Evolutionary conservation across 176 grass and related monocot species (phyloP).

Genomic region (Ensete ventricosum): DNA sequence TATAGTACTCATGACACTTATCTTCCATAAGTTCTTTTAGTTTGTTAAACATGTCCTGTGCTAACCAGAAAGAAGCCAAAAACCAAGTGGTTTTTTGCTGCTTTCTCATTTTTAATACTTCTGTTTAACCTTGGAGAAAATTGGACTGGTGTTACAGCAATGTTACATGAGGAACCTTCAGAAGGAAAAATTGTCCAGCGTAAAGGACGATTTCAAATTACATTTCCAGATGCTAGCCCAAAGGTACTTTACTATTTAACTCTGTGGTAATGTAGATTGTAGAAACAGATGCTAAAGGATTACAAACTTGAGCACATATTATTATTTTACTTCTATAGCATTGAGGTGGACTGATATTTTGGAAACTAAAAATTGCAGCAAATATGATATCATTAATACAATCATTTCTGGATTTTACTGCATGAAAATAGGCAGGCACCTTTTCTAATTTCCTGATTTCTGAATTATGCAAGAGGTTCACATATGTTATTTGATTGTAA

Average conservation of each 20-base stretch:
- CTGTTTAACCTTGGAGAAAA: neutral
- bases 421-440: too few species aligned
- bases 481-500: too few species aligned
- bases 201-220: conserved; percentile 87
- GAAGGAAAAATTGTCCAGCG: conserved; percentile 63
- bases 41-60: neutral
- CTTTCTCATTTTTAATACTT: neutral
- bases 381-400: too few species aligned
- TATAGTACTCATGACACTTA: conserved; percentile 25
- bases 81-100: neutral
- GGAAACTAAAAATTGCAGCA: too few species aligned
- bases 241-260: conserved; percentile 50
- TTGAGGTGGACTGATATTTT: too few species aligned
- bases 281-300: neutral
- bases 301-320: neutral
- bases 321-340: too few species aligned
- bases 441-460: too few species aligned
- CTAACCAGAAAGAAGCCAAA: neutral
- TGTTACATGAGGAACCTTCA: conserved; percentile 34
- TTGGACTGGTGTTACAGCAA: conserved; percentile 19
- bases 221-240: conserved; percentile 47
- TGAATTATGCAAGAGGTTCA: too few species aligned
- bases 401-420: too few species aligned
- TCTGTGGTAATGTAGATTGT: neutral
- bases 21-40: conserved; percentile 1